These are phyloP conservation scores for Logfia minima DNA, from an alignment of 129 eudicot species.

Conservation along the genomic window DNA sequence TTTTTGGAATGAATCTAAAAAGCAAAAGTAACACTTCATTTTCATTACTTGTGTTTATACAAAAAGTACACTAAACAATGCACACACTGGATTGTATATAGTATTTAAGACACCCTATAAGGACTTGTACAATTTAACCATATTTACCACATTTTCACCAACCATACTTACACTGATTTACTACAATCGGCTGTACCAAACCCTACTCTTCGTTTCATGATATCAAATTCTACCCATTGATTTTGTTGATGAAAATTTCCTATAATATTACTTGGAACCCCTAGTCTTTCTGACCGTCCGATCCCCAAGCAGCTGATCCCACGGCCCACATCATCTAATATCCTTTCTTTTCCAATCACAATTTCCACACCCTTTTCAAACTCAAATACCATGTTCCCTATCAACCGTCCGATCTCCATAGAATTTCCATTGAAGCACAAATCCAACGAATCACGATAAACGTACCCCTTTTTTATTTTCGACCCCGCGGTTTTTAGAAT, in stretches of 20 bases:
- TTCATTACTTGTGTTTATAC: slow-evolving; percentile 33
- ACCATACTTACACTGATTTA: slow-evolving; percentile 40
- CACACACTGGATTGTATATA: slow-evolving; percentile 32
- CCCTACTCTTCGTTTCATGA: slow-evolving; percentile 59
- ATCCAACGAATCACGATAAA: slow-evolving; percentile 59
- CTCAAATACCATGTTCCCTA: slow-evolving; percentile 67
- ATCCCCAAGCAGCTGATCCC: slow-evolving; percentile 75
- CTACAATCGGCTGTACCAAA: slow-evolving; percentile 83
- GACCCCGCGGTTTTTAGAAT: slow-evolving; percentile 44
- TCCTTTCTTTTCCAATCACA: slow-evolving; percentile 33
- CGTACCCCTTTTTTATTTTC: slow-evolving; percentile 49
- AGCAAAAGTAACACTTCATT: slow-evolving; percentile 21
- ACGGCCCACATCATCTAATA: slow-evolving; percentile 64
- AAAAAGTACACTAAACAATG: slow-evolving; percentile 30
- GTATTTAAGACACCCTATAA: slow-evolving; percentile 23
- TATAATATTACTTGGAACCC: slow-evolving; percentile 67
- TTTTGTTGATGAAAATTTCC: slow-evolving; percentile 89
- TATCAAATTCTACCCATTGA: slow-evolving; percentile 85
- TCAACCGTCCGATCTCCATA: slow-evolving; percentile 51
- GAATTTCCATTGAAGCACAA: slow-evolving; percentile 70
- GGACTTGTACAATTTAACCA: slow-evolving; percentile 20
- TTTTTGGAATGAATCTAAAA: slow-evolving; percentile 6
- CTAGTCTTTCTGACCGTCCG: slow-evolving; percentile 65
- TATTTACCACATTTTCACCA: slow-evolving; percentile 34
- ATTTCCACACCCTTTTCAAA: slow-evolving; percentile 59